phyloP scores from a whole-genome alignment of 140 eudicot species.

The Oenanthe javanica region DNA sequence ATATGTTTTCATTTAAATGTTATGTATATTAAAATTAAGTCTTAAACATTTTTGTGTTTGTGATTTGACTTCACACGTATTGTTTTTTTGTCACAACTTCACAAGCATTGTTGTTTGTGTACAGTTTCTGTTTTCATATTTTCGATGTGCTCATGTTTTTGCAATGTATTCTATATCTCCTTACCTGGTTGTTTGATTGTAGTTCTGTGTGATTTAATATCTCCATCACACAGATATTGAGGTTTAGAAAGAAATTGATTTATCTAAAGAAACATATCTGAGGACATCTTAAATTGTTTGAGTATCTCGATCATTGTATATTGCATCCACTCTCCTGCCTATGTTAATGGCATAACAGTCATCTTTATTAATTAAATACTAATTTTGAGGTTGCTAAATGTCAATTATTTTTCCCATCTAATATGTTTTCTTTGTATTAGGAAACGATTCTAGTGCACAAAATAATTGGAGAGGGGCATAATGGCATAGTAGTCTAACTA shows the following conservation, averaged over 20 bases:
- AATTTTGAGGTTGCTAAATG: neutral
- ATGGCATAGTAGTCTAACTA: slow-evolving; percentile 57
- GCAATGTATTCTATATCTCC: neutral
- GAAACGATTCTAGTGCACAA: slow-evolving; percentile 35
- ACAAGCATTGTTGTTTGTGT: neutral
- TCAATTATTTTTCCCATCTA: neutral
- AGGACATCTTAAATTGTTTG: neutral
- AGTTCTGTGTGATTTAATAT: neutral
- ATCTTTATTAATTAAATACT: neutral
- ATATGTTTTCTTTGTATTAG: slow-evolving; percentile 11
- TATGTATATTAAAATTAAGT: neutral
- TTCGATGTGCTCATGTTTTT: neutral
- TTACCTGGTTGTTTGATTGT: neutral
- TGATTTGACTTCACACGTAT: neutral
- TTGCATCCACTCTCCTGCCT: neutral
- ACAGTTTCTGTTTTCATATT: neutral
- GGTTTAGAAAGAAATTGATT: neutral
- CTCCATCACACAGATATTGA: neutral
- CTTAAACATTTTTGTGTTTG: neutral
- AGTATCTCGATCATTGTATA: neutral
- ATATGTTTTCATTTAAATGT: neutral
- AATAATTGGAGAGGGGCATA: slow-evolving; percentile 65
- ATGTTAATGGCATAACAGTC: neutral
- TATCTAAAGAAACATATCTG: neutral
- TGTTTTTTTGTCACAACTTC: too few relatives aligned